Percentiles rank a stretch among this genome's conserved stretches.
phyloP scores from a whole-genome alignment of 257 asterid genomes.

The Ilex aquifolium region DNA sequence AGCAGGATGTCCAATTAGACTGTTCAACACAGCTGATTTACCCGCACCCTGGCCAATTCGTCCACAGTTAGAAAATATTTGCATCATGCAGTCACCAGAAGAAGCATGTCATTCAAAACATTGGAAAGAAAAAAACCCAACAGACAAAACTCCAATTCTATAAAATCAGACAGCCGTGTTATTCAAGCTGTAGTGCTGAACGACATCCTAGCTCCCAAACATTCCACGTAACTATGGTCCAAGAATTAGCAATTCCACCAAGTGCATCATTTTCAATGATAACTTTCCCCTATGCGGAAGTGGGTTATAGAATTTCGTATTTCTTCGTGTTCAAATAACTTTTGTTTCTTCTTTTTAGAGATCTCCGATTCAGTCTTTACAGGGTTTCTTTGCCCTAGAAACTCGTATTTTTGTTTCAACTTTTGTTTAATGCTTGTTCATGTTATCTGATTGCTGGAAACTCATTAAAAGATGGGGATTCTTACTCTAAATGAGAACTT shows the following conservation, averaged over 20 bases:
- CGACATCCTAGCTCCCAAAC: neutral
- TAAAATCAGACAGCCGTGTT: neutral
- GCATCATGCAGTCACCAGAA: neutral
- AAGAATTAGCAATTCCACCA: neutral
- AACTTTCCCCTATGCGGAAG: too few relatives aligned
- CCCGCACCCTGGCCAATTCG: slow-evolving; percentile 19
- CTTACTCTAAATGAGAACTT: too few relatives aligned
- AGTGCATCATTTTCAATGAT: too few relatives aligned
- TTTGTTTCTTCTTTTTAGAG: too few relatives aligned
- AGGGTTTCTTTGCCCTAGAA: too few relatives aligned
- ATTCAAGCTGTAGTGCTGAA: neutral
- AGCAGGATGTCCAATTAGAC: slow-evolving; percentile 25
- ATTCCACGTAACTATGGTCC: neutral
- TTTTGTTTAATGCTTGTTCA: too few relatives aligned
- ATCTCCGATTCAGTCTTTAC: too few relatives aligned
- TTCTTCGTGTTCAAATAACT: too few relatives aligned
- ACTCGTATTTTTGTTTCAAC: too few relatives aligned
- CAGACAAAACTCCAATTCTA: neutral
- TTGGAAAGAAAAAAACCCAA: neutral
- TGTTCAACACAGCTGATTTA: slow-evolving; percentile 23
- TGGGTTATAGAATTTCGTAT: too few relatives aligned
- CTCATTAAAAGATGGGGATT: too few relatives aligned
- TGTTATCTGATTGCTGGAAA: too few relatives aligned
- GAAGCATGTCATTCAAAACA: neutral
- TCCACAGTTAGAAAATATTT: neutral